Conservation (phyloP, 441 rosid genomes). For the Biscutella laevigata region DNA sequence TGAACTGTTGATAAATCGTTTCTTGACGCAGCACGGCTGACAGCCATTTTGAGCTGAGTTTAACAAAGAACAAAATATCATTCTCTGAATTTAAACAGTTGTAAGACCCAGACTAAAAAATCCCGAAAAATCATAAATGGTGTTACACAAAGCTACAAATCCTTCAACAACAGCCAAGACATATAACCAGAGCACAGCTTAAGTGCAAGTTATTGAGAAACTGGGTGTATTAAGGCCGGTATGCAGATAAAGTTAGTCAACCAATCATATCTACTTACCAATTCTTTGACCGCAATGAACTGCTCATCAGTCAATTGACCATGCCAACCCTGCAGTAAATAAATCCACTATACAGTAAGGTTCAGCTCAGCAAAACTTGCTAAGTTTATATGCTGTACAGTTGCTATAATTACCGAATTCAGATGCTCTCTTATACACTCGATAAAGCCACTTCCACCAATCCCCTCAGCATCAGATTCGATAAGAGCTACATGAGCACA, state of each 20-base stretch:
- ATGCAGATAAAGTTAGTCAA: background rate
- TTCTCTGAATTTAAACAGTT: background rate
- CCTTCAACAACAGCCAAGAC: constrained; percentile 5
- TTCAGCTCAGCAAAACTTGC: constrained; percentile 14
- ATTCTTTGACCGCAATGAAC: constrained; percentile 96
- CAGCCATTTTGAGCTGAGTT: constrained; percentile 89
- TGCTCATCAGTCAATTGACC: constrained; percentile 87
- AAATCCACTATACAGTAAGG: constrained; percentile 33
- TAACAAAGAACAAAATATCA: constrained; percentile 5
- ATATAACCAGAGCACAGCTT: constrained; percentile 8
- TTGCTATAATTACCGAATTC: constrained; percentile 51
- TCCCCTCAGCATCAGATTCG: constrained; percentile 99
- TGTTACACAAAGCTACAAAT: background rate
- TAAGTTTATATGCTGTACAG: constrained; percentile 12
- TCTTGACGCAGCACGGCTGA: constrained; percentile 85
- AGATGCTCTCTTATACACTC: constrained; percentile 98
- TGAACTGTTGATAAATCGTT: constrained; percentile 78
- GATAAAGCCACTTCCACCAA: constrained; percentile 98
- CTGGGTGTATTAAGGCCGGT: constrained; percentile 3
- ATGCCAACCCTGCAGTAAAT: constrained; percentile 73
- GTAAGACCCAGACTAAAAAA: background rate
- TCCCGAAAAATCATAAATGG: background rate
- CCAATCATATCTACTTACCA: constrained; percentile 49
- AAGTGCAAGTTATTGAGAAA: constrained; percentile 7
- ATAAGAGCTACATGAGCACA: constrained; percentile 68